Conservation (phyloP, 1,284 basidiomycete species). For the Ganoderma multipileum region DNA sequence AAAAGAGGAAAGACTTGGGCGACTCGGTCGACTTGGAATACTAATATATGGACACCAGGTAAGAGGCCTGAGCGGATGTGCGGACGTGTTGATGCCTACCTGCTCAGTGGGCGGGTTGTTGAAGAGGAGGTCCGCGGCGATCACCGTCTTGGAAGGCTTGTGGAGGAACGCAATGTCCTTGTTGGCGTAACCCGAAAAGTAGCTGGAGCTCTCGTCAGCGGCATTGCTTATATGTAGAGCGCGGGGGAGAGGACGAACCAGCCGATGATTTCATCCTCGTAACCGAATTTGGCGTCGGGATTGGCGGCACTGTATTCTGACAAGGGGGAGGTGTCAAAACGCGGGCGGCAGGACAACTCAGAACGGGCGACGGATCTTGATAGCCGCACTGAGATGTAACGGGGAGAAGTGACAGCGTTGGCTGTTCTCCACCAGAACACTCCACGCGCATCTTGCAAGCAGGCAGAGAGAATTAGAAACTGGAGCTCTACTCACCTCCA, state of each 20-base stretch:
- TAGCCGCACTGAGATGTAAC: not conserved
- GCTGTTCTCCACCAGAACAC: not conserved
- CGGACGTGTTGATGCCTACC: not conserved
- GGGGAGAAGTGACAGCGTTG: not conserved
- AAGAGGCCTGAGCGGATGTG: not conserved
- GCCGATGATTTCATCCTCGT: slow-evolving; percentile 74
- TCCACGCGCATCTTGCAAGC: not conserved
- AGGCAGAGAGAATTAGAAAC: too few relatives aligned
- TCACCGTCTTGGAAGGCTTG: slow-evolving; percentile 75
- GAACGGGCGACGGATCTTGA: not conserved
- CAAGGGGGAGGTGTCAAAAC: not conserved
- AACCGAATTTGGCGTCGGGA: slow-evolving; percentile 67
- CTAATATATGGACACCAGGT: slow-evolving; percentile 31
- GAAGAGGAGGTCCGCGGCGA: slow-evolving; percentile 90
- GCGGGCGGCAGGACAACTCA: not conserved
- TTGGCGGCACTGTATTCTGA: slow-evolving; percentile 11
- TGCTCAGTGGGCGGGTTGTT: slow-evolving; percentile 90
- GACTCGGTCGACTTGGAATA: slow-evolving; percentile 59
- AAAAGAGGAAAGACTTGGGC: slow-evolving; percentile 53
- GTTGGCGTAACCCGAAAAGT: slow-evolving; percentile 84
- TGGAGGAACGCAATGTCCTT: slow-evolving; percentile 94
- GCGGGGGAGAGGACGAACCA: slow-evolving; percentile 47
- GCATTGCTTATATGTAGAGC: not conserved
- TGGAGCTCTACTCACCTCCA: slow-evolving; percentile 55
- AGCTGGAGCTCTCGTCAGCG: slow-evolving; percentile 49